Percentiles rank a stretch among this genome's conserved stretches.
Conservation (phyloP, 441 rosid genomes). For the Sinapis alba region DNA sequence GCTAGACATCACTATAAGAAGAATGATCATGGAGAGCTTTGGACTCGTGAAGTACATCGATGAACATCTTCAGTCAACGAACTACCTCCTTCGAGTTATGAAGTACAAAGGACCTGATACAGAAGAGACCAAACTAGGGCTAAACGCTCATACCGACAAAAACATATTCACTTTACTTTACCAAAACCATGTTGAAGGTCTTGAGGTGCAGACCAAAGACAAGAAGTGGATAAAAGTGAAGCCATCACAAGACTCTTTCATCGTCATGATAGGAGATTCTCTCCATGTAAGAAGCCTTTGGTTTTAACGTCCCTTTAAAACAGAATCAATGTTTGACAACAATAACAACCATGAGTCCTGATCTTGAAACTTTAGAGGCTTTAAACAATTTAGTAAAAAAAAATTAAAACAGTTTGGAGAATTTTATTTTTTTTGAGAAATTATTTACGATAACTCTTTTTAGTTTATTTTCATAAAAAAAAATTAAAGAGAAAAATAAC, state of each 20-base stretch:
- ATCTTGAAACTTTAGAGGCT: background rate
- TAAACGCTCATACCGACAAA: slow-evolving; percentile 63
- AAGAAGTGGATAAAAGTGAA: slow-evolving; percentile 63
- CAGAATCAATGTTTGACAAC: slow-evolving; percentile 11
- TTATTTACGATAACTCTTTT: no score
- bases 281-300: slow-evolving; percentile 54
- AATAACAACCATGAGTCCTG: background rate
- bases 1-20: slow-evolving; percentile 55
- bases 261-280: slow-evolving; percentile 72
- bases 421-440: no score
- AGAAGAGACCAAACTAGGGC: slow-evolving; percentile 52
- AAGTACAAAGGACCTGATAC: slow-evolving; percentile 68
- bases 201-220: slow-evolving; percentile 54
- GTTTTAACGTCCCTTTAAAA: background rate
- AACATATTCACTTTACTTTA: slow-evolving; percentile 64
- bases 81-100: slow-evolving; percentile 63
- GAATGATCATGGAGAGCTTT: slow-evolving; percentile 74
- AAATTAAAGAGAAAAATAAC: no score
- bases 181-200: slow-evolving; percentile 72
- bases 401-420: background rate
- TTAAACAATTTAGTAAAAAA: background rate
- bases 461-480: no score
- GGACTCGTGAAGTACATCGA: slow-evolving; percentile 59
- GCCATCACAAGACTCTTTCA: slow-evolving; percentile 60
- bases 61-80: slow-evolving; percentile 65